Percentiles rank a stretch among this genome's conserved stretches.
Conservation (phyloP, 1,284 basidiomycete species). For the Leccinum brunneo-olivaceum region DNA sequence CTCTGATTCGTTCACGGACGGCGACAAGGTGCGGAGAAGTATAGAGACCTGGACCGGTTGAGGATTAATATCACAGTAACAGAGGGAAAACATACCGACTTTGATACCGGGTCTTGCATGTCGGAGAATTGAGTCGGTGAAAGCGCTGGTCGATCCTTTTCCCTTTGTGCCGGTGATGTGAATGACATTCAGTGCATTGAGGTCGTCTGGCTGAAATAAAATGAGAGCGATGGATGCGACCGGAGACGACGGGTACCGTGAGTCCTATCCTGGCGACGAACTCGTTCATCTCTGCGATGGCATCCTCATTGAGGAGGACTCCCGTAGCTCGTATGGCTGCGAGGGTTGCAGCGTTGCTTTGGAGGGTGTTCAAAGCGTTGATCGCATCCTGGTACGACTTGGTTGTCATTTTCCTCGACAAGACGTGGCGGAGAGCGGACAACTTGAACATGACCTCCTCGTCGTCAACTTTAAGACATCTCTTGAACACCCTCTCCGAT, state of each 20-base stretch:
- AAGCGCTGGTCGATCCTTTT: constrained; percentile 96
- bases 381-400: constrained; percentile 75
- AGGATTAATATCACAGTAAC: constrained; percentile 1
- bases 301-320: constrained; percentile 60
- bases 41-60: constrained; percentile 66
- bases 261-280: constrained; percentile 88
- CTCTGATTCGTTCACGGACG: constrained; percentile 91
- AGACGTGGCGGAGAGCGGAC: background rate
- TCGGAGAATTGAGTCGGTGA: constrained; percentile 73
- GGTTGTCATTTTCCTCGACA: constrained; percentile 38
- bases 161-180: constrained; percentile 99
- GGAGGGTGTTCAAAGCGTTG: constrained; percentile 82
- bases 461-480: constrained; percentile 45
- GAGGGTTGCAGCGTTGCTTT: constrained; percentile 89
- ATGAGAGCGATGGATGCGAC: constrained; percentile 8
- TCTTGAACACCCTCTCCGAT: constrained; percentile 52
- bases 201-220: constrained; percentile 43
- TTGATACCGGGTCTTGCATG: constrained; percentile 61
- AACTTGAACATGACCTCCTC: constrained; percentile 18
- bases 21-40: constrained; percentile 96
- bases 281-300: constrained; percentile 86
- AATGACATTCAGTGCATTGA: constrained; percentile 88
- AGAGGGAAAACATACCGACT: constrained; percentile 44
- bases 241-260: constrained; percentile 39
- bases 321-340: constrained; percentile 80